Evolutionary conservation across 805 yeast genomes (phyloP), one percentile per base, ranked within the genome.

Genomic region (Saccharomycopsis schoenii): DNA sequence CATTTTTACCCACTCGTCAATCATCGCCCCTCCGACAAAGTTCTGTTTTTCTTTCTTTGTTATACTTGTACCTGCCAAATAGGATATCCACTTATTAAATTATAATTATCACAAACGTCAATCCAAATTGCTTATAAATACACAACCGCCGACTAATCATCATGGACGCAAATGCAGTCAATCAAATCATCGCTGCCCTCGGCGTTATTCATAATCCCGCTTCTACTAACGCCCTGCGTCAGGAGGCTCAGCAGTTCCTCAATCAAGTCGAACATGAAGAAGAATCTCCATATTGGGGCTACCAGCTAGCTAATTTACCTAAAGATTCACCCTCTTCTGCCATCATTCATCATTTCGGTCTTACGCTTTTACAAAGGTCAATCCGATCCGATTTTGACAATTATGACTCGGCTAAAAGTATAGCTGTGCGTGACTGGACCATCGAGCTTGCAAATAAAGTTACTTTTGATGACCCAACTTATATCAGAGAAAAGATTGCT

Each of bases 261-360:
- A 97, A 91, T 67, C 76, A 83, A 11, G 82, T 93, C 29, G 92
- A 89, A 69, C 74, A 77, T 54, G 84, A 86, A 64, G 88, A 85
- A 10, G 96, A 92, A 69, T 85, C 96, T 21, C 97, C 99, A 0
- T 82, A 76, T 64, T 90, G 96, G 92, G 97, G 97, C 2, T 93
- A 86, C 72, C 90, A 88, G 70, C 78, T 94, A 62, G 90, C 96
- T 0, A 34, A 17, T n/a, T 56, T 61, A 37, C 63, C 64, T 1
- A 62, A 63, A 17, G 76, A 81, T 54, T 54, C 62, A 9, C 55
- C 36, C 3, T 47, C 60, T 17, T 82, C 86, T 69, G 81, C 78
- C 65, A 83, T 89, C 34, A 91, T 92, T 25, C 83, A 97, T 64
- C 97, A 96, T 72, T 94, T 84, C 71, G 99, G 99, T 0, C 76